Percentiles rank a stretch among this genome's conserved stretches.
These are phyloP conservation scores for Russula earlei DNA, from an alignment of 768 basidiomycete genomes.

Conservation along the genomic window DNA sequence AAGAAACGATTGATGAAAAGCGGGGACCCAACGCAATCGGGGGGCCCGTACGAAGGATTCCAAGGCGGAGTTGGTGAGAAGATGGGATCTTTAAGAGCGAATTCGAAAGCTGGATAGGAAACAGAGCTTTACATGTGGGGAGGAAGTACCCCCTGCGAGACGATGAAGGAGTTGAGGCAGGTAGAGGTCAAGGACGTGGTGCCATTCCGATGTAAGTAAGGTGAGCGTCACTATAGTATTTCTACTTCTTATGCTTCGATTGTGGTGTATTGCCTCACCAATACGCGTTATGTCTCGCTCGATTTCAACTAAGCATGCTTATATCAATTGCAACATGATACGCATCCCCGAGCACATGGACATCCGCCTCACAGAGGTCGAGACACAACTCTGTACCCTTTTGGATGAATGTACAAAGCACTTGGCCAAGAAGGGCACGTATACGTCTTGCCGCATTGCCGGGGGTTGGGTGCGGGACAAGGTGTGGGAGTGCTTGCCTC, in stretches of 20 bases:
- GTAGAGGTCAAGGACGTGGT: too few relatives aligned
- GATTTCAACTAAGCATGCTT: constrained; percentile 1
- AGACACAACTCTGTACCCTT: constrained; percentile 62
- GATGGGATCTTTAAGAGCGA: too few relatives aligned
- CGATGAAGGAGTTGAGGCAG: too few relatives aligned
- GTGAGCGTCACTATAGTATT: too few relatives aligned
- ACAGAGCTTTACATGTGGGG: too few relatives aligned
- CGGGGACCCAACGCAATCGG: too few relatives aligned
- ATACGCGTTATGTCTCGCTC: constrained; percentile 24
- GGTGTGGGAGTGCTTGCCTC: constrained; percentile 37
- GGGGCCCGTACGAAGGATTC: too few relatives aligned
- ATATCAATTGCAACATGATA: constrained; percentile 24
- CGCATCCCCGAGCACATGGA: constrained; percentile 26
- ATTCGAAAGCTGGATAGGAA: too few relatives aligned
- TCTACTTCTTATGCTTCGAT: not conserved
- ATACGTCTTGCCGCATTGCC: constrained; percentile 77
- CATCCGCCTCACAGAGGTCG: constrained; percentile 55
- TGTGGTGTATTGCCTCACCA: not conserved
- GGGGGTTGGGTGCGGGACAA: constrained; percentile 99
- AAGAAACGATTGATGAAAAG: too few relatives aligned
- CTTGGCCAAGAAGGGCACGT: constrained; percentile 42
- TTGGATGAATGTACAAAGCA: constrained; percentile 67
- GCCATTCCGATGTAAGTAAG: too few relatives aligned
- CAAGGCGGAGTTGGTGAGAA: too few relatives aligned
- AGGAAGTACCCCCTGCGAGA: too few relatives aligned